phyloP scores from a whole-genome alignment of 805 yeast species.

The Metschnikowia sp. region DNA sequence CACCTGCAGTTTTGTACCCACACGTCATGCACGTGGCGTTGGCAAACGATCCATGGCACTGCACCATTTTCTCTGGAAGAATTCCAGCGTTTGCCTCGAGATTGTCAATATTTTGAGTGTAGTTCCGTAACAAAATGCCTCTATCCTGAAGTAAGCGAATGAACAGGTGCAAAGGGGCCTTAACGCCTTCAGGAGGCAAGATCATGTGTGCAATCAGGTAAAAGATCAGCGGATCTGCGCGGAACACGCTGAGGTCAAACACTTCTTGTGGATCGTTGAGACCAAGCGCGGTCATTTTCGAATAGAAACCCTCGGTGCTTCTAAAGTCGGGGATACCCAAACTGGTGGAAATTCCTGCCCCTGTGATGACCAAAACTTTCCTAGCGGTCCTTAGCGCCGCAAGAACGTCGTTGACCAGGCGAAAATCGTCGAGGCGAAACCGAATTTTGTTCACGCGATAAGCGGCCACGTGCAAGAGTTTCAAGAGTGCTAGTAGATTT shows the following conservation, averaged over 20 bases:
- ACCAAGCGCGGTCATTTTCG: conserved; percentile 63
- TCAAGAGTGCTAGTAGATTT: conserved; percentile 45
- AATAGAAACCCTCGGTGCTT: conserved; percentile 81
- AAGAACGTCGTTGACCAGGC: conserved; percentile 57
- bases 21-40: conserved; percentile 83
- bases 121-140: conserved; percentile 74
- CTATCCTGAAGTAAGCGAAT: conserved; percentile 70
- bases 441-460: conserved; percentile 58
- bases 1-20: conserved; percentile 62
- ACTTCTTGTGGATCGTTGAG: conserved; percentile 88
- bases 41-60: conserved; percentile 93
- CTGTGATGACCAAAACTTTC: conserved; percentile 73
- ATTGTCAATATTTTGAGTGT: conserved; percentile 90
- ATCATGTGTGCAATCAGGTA: conserved; percentile 85
- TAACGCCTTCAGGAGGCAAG: conserved; percentile 65
- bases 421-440: conserved; percentile 49
- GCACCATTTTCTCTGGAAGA: conserved; percentile 61
- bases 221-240: conserved; percentile 72
- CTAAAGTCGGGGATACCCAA: conserved; percentile 92
- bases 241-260: conserved; percentile 69
- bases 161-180: conserved; percentile 79
- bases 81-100: conserved; percentile 81
- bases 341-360: conserved; percentile 91
- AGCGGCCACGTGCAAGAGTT: conserved; percentile 60
- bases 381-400: conserved; percentile 22